These are phyloP conservation scores for Penicillium sp. DNA, from an alignment of 2,329 filamentous ascomycete genomes.

Conservation along the genomic window DNA sequence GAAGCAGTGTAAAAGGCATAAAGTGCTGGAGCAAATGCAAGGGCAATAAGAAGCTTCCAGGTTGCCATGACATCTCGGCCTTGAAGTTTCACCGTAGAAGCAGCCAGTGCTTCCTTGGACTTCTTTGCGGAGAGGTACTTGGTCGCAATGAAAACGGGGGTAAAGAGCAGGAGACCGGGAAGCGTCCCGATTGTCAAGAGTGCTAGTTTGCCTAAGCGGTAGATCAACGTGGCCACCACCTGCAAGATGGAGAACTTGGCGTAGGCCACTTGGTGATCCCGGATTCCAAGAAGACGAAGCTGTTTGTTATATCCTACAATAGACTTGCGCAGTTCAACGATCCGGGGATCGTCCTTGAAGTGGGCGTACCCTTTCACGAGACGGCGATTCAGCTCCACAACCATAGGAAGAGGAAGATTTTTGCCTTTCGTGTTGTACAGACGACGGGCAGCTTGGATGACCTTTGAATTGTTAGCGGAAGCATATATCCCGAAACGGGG, in stretches of 20 bases:
- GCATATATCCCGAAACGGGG: not conserved
- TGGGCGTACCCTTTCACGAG: conserved; percentile 83
- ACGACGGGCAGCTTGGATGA: conserved; percentile 85
- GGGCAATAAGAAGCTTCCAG: conserved; percentile 84
- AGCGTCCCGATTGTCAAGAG: conserved; percentile 72
- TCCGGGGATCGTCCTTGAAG: conserved; percentile 83
- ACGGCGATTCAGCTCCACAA: conserved; percentile 87
- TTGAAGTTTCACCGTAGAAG: conserved; percentile 78
- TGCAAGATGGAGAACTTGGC: conserved; percentile 70
- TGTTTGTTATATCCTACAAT: conserved; percentile 81
- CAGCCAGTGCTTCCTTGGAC: conserved; percentile 72
- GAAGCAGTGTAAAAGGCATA: conserved; percentile 72
- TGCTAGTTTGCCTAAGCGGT: conserved; percentile 67
- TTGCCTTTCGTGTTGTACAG: conserved; percentile 92
- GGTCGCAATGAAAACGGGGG: conserved; percentile 74
- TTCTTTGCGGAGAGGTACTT: conserved; percentile 75
- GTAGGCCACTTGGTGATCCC: conserved; percentile 91
- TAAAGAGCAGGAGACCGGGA: conserved; percentile 78
- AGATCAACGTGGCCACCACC: conserved; percentile 68
- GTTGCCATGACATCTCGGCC: conserved; percentile 85
- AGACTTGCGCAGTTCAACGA: conserved; percentile 63
- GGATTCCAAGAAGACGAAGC: conserved; percentile 73
- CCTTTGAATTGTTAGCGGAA: conserved; percentile 38
- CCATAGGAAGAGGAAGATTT: conserved; percentile 81
- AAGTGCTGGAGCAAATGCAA: conserved; percentile 70